Base-by-base conservation (phyloP, 768 basidiomycete species). In the Suillus spraguei region DNA sequence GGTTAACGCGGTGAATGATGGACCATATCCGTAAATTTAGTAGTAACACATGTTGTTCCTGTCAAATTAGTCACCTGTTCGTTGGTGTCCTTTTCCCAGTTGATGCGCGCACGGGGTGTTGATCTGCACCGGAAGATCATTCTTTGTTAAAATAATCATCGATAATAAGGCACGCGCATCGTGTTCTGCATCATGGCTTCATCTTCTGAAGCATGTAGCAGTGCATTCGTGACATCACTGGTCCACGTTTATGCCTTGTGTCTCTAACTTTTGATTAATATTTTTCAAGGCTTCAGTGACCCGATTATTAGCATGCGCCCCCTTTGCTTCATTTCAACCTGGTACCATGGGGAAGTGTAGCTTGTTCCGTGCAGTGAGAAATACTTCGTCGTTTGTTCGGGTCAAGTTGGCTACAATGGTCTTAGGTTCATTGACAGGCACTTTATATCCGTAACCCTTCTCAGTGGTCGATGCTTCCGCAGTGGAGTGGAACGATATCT, bases 171-270 rank as follows among this genome's bases (percentile, higher is more conserved):
- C 62, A 69, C 62, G n/a, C 35, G 42, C 63, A 32, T 68, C 70
- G 68, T 71, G 72, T 44, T 64, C 69, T 74, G 71, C 70, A 75
- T 73, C 68, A 41, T 60, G 60, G 36, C 38, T 13, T 49, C 39
- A 61, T 61, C 36, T 39, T 58, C 22, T 41, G 24, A 17, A 39
- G 24, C 69, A 65, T 69, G 69, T 67, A 73, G 72, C 72, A 70
- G 64, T 71, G 64, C 68, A 64, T 32, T 62, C 24, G 52, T 20
- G 46, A 59, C 42, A 63, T 13, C 35, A 17, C 42, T 49, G 5
- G n/a, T 35, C 66, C 66, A 68, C 64, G 70, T 63, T 70, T 55
- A 60, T 53, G 60, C 60, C 65, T 66, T 42, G 56, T 39, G 55
- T 58, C 41, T 58, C 11, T 58, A 24, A 24, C 54, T 61, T 66